phyloP scores from a whole-genome alignment of 1,139 yeast genomes.

The Kurtzmaniella quercitrusa region DNA sequence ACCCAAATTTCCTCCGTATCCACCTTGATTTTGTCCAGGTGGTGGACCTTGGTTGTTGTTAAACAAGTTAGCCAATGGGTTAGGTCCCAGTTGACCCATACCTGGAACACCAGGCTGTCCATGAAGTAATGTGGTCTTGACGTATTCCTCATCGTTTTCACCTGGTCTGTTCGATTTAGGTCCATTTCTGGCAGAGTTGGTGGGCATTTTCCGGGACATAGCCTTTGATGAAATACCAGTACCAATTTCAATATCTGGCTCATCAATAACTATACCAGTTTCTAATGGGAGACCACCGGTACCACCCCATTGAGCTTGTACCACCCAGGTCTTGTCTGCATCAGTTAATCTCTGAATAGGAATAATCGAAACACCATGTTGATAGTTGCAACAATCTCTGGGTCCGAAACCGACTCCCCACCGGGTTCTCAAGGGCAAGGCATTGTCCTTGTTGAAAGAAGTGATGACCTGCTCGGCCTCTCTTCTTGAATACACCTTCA shows the following conservation, averaged over 20 bases:
- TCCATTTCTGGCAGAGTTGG: conserved; percentile 81
- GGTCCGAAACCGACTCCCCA: conserved; percentile 99
- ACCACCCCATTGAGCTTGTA: conserved; percentile 94
- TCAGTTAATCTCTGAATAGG: conserved; percentile 88
- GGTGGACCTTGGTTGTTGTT: conserved; percentile 12
- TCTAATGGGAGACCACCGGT: conserved; percentile 85
- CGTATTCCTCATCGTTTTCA: conserved; percentile 48
- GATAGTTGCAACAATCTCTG: conserved; percentile 95
- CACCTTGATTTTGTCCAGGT: conserved; percentile 10
- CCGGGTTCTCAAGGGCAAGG: conserved; percentile 68
- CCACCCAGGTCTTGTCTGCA: conserved; percentile 88
- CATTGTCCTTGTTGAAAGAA: conserved; percentile 48
- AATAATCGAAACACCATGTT: conserved; percentile 81
- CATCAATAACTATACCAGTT: conserved; percentile 84
- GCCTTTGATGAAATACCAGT: conserved; percentile 93
- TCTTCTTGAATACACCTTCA: conserved; percentile 88
- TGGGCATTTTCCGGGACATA: conserved; percentile 82
- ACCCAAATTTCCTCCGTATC: conserved; percentile 20
- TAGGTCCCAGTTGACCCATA: conserved; percentile 35
- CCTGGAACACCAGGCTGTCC: conserved; percentile 32
- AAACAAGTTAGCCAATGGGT: conserved; percentile 52
- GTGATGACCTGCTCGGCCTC: conserved; percentile 82
- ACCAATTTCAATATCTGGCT: conserved; percentile 96
- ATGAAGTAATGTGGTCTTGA: conserved; percentile 31
- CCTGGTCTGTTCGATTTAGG: conserved; percentile 75